phyloP scores from a whole-genome alignment of 1,139 yeast species.

The Magnusiomyces tetraspermus region DNA sequence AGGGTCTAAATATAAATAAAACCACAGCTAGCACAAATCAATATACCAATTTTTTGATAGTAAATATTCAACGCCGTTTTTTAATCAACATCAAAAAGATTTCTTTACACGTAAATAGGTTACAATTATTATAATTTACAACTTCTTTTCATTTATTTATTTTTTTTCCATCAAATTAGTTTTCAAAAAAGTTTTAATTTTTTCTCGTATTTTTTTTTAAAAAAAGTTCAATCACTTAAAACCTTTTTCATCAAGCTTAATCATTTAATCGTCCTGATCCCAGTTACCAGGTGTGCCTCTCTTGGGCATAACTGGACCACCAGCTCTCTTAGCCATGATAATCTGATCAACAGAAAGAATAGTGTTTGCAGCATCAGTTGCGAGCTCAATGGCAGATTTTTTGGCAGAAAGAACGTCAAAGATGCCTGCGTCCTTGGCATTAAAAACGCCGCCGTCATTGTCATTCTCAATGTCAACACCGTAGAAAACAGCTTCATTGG shows the following conservation, averaged over 20 bases:
- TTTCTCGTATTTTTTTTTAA: too few species aligned
- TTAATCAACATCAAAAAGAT: too few species aligned
- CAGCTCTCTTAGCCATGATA: constrained; percentile 91
- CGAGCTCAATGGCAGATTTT: constrained; percentile 80
- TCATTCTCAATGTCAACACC: constrained; percentile 73
- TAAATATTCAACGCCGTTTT: too few species aligned
- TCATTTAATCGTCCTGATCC: constrained; percentile 84
- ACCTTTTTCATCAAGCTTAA: not conserved
- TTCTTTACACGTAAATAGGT: too few species aligned
- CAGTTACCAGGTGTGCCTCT: constrained; percentile 84
- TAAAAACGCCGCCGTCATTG: constrained; percentile 57
- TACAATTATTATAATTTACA: too few species aligned
- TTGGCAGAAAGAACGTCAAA: constrained; percentile 75
- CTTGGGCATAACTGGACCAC: constrained; percentile 89
- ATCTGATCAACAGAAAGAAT: constrained; percentile 85
- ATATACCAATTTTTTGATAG: too few species aligned
- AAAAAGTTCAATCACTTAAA: not conserved
- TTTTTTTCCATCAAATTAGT: too few species aligned
- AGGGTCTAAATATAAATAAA: too few species aligned
- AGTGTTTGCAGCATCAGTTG: constrained; percentile 92
- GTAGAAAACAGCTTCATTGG: not conserved
- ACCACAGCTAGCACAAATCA: too few species aligned
- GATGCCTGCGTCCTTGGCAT: constrained; percentile 59
- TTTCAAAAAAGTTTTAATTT: too few species aligned
- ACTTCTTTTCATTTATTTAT: too few species aligned